Conservation (phyloP, 2,329 filamentous ascomycete genomes). For the Xylariaceae sp. region DNA sequence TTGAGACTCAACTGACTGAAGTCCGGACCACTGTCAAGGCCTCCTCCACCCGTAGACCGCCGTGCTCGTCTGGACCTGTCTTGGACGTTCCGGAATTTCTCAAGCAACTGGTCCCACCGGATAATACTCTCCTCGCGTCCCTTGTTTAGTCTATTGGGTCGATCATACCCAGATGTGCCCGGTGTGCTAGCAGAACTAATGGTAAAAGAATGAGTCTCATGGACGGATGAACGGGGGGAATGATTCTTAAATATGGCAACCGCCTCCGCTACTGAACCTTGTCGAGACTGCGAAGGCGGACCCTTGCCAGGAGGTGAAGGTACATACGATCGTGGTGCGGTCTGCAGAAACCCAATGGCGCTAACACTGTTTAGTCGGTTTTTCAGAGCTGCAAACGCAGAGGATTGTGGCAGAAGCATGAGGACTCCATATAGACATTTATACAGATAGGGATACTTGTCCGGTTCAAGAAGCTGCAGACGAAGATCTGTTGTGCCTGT, state of each 20-base stretch:
- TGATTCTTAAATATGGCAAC: slow-evolving; percentile 28
- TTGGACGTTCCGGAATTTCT: slow-evolving; percentile 90
- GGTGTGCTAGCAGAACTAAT: slow-evolving; percentile 44
- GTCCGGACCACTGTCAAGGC: slow-evolving; percentile 43
- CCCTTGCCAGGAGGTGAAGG: slow-evolving; percentile 23
- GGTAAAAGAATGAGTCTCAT: slow-evolving; percentile 34
- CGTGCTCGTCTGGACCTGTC: slow-evolving; percentile 74
- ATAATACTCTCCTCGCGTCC: slow-evolving; percentile 78
- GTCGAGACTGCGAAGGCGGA: slow-evolving; percentile 30
- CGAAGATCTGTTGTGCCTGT: slow-evolving; percentile 65
- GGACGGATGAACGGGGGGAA: slow-evolving; percentile 29
- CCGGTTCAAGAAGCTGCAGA: slow-evolving; percentile 89
- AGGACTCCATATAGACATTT: slow-evolving; percentile 95
- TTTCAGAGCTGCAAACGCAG: slow-evolving; percentile 92
- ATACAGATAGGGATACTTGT: slow-evolving; percentile 91
- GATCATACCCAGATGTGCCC: slow-evolving; percentile 57
- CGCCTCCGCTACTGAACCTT: slow-evolving; percentile 33
- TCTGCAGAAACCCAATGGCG: slow-evolving; percentile 91
- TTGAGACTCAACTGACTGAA: slow-evolving; percentile 40
- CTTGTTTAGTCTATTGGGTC: slow-evolving; percentile 68
- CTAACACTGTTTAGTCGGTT: slow-evolving; percentile 96
- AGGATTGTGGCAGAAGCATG: slow-evolving; percentile 97
- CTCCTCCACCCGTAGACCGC: slow-evolving; percentile 48
- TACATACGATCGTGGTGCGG: slow-evolving; percentile 70
- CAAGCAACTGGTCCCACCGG: slow-evolving; percentile 85